phyloP scores from a whole-genome alignment of 2,329 filamentous ascomycete species.

The Fusarium compactum region DNA sequence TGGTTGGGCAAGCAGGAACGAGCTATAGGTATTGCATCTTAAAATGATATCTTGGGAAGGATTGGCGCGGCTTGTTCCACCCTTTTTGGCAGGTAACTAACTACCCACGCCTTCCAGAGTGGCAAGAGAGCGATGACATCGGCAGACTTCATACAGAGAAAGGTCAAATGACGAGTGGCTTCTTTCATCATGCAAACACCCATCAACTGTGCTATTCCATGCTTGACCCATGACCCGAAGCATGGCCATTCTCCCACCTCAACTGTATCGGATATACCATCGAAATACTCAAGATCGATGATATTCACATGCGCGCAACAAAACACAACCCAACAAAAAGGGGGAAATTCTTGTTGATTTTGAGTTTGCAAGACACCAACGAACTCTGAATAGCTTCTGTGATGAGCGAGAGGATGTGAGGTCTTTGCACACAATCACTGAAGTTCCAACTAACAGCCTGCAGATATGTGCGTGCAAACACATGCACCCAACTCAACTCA shows the following conservation, averaged over 20 bases:
- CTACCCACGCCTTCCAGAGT: neutral
- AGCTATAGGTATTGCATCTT: neutral
- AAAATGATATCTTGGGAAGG: neutral
- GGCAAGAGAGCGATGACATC: neutral
- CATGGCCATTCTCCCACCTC: neutral
- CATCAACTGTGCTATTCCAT: neutral
- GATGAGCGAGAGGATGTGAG: neutral
- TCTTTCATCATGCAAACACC: neutral
- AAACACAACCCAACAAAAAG: no score
- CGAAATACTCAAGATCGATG: neutral
- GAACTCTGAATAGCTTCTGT: neutral
- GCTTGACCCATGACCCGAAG: neutral
- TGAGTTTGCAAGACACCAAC: no score
- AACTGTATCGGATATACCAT: neutral
- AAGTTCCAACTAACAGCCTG: neutral
- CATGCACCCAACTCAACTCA: slow-evolving; percentile 3
- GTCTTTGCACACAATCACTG: neutral
- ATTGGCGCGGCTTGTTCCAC: neutral
- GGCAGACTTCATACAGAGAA: neutral
- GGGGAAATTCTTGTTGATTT: no score
- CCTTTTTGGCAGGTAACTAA: neutral
- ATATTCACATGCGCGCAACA: neutral
- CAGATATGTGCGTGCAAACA: neutral
- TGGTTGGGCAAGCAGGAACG: neutral
- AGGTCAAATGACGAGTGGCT: neutral